A percentile compares a stretch with the other conserved stretches of the same genome.
Evolutionary conservation across 192 early-diverging fungal species (phyloP).

Genomic region (Dissophora globulifera): DNA sequence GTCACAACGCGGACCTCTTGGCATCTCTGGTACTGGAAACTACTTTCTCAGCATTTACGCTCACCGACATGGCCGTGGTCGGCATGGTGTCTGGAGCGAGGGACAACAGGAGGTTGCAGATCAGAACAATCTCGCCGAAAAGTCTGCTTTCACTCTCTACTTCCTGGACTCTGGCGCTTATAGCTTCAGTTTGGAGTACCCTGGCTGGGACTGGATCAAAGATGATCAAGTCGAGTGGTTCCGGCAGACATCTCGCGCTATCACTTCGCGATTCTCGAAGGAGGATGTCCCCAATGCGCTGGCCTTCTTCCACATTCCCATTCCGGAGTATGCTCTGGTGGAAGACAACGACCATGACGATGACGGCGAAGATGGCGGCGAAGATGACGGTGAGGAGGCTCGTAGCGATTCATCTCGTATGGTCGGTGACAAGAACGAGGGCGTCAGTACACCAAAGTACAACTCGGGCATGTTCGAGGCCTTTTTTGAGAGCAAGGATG

Average conservation of each 20-base stretch:
- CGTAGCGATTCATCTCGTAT: too few relatives aligned
- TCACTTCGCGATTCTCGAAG: conserved; percentile 12
- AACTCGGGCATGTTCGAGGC: conserved; percentile 53
- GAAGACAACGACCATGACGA: conserved; percentile 14
- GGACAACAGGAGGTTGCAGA: background rate
- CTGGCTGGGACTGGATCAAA: conserved; percentile 53
- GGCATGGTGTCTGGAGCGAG: background rate
- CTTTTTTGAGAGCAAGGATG: conserved; percentile 36
- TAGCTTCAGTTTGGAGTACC: conserved; percentile 40
- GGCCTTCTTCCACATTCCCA: conserved; percentile 60
- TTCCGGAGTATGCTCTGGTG: conserved; percentile 41
- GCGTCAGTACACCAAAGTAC: conserved; percentile 37
- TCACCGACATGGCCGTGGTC: conserved; percentile 6
- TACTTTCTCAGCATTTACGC: conserved; percentile 48
- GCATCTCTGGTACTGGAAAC: conserved; percentile 55
- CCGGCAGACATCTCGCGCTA: conserved; percentile 32
- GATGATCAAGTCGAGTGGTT: conserved; percentile 60
- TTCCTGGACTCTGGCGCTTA: conserved; percentile 58
- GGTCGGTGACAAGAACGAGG: conserved; percentile 34
- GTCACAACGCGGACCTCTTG: conserved; percentile 47
- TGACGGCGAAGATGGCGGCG: background rate
- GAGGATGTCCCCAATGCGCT: conserved; percentile 52
- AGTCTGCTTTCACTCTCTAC: conserved; percentile 53
- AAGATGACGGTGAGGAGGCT: conserved; percentile 5
- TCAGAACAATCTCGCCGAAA: background rate